Percentiles rank a stretch among this genome's conserved stretches.
phyloP scores from a whole-genome alignment of 208 protist genomes.

The Leishmania gerbilli region DNA sequence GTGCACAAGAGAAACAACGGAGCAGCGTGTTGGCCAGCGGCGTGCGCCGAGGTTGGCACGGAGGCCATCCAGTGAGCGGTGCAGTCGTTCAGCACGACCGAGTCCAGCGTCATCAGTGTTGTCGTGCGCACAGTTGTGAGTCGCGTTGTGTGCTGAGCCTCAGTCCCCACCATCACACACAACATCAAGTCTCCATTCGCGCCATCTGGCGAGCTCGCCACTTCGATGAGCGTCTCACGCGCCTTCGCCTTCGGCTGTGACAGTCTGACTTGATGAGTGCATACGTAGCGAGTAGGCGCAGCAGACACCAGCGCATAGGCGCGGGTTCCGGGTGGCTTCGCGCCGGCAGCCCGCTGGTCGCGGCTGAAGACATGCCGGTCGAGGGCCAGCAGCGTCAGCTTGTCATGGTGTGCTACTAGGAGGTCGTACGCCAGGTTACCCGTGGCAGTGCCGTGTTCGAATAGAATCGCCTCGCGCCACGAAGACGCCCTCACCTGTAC shows the following conservation, averaged over 20 bases:
- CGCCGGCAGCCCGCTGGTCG: not conserved
- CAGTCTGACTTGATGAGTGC: conserved; percentile 16
- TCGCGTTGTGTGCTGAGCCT: conserved; percentile 5
- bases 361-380: conserved; percentile 23
- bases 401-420: conserved; percentile 23
- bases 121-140: conserved; percentile 25
- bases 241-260: conserved; percentile 3
- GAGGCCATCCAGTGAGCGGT: conserved; percentile 33
- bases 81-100: conserved; percentile 18
- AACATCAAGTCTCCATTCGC: conserved; percentile 23
- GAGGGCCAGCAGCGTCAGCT: conserved; percentile 21
- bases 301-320: conserved; percentile 11
- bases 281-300: conserved; percentile 29
- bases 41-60: conserved; percentile 20
- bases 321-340: not conserved
- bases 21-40: conserved; percentile 1
- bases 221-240: conserved; percentile 24
- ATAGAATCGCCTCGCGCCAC: conserved; percentile 25
- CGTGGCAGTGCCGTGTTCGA: conserved; percentile 10
- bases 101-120: conserved; percentile 23
- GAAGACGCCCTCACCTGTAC: conserved; percentile 3
- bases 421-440: conserved; percentile 26
- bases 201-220: conserved; percentile 23
- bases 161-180: conserved; percentile 24
- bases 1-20: conserved; percentile 30